phyloP scores from a whole-genome alignment of 805 yeast genomes.

The Kuraishia borneana region DNA sequence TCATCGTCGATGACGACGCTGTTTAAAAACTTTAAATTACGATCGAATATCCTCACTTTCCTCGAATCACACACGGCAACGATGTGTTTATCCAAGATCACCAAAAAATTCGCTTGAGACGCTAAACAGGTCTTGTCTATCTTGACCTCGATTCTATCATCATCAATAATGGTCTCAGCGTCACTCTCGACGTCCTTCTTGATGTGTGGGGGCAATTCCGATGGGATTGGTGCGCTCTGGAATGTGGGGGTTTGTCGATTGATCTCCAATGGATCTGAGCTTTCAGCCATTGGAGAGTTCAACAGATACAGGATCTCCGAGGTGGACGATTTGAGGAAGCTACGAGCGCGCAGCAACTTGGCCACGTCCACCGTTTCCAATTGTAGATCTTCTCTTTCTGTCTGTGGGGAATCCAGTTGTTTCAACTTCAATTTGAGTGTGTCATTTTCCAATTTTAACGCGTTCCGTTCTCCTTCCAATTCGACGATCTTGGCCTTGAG shows the following conservation, averaged over 20 bases:
- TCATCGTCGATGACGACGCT: not conserved
- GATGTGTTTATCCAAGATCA: not conserved
- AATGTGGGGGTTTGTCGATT: not conserved
- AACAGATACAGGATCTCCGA: constrained; percentile 22
- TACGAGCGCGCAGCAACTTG: constrained; percentile 19
- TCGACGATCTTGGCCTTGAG: constrained; percentile 40
- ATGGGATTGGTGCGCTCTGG: not conserved
- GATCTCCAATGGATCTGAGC: not conserved
- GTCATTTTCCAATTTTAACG: constrained; percentile 28
- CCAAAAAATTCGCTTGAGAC: not conserved
- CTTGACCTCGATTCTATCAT: not conserved
- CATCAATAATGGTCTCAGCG: constrained; percentile 1
- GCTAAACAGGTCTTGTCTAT: not conserved
- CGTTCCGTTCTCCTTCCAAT: constrained; percentile 40
- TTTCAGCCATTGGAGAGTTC: constrained; percentile 21
- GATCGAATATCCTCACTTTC: not conserved
- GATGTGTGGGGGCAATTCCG: not conserved
- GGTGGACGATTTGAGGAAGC: constrained; percentile 22
- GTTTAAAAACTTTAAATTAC: not conserved
- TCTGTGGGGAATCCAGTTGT: constrained; percentile 18
- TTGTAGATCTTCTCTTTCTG: constrained; percentile 1
- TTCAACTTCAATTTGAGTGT: constrained; percentile 26
- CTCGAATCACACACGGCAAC: not conserved
- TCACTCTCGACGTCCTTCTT: constrained; percentile 1
- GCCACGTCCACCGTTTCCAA: constrained; percentile 14